Percentiles rank a stretch among this genome's conserved stretches.
Conservation (phyloP, 345 rosid genomes). For the Clausena lansium region DNA sequence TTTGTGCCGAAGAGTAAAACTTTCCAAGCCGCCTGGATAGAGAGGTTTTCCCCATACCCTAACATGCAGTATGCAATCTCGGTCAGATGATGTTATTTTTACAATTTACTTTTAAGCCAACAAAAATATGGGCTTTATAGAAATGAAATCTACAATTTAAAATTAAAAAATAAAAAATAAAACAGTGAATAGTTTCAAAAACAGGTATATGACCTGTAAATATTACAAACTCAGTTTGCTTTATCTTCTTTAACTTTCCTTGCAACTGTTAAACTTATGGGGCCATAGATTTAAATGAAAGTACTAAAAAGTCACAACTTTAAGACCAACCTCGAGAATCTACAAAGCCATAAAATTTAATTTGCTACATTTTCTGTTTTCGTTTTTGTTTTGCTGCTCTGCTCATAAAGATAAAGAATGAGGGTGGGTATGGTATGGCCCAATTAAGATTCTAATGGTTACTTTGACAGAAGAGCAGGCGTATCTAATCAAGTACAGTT, state of each 20-base stretch:
- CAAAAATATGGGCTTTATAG: not conserved
- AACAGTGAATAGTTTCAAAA: slow-evolving; percentile 14
- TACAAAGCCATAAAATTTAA: slow-evolving; percentile 22
- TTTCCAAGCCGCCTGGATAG: not conserved
- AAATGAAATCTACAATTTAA: not conserved
- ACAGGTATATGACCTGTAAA: slow-evolving; percentile 13
- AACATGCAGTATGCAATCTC: not conserved
- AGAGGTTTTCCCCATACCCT: not conserved
- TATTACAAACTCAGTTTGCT: slow-evolving; percentile 17
- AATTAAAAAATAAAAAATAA: not conserved
- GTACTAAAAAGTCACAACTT: slow-evolving; percentile 27
- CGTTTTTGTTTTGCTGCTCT: not conserved
- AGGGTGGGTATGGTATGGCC: not conserved
- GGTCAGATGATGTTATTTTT: not conserved
- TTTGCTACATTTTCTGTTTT: not conserved
- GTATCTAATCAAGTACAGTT: slow-evolving; percentile 20
- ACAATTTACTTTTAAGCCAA: not conserved
- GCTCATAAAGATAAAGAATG: not conserved
- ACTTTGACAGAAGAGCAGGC: slow-evolving; percentile 10
- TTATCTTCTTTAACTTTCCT: slow-evolving; percentile 32
- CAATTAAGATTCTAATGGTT: slow-evolving; percentile 15
- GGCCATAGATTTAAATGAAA: slow-evolving; percentile 23
- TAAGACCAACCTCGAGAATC: slow-evolving; percentile 44
- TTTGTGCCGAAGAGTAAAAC: not conserved
- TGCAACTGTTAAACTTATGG: slow-evolving; percentile 11